Evolutionary conservation across 2,329 filamentous ascomycete species (phyloP).

Genomic region (Fusarium dimerum): DNA sequence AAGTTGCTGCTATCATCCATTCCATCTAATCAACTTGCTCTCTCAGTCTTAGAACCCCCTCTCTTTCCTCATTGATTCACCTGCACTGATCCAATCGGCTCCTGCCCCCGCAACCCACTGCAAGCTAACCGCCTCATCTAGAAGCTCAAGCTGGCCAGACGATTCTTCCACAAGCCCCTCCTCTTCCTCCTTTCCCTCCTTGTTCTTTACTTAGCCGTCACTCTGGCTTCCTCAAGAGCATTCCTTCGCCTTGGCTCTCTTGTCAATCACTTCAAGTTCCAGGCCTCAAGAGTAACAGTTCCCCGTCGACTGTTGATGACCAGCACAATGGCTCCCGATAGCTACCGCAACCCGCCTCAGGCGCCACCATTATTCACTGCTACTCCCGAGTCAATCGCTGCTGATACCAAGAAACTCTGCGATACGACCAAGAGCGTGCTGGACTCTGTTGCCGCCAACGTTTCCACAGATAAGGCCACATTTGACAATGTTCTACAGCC

Average conservation of each 20-base stretch:
- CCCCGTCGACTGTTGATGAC: slow-evolving; percentile 44
- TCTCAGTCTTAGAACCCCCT: no score
- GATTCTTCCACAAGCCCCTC: slow-evolving; percentile 29
- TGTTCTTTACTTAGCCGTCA: slow-evolving; percentile 61
- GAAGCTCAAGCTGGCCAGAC: slow-evolving; percentile 32
- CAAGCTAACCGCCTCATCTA: slow-evolving; percentile 8
- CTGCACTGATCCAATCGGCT: slow-evolving; percentile 20
- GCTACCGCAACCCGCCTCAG: slow-evolving; percentile 75
- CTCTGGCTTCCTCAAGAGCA: slow-evolving; percentile 66
- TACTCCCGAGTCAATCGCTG: slow-evolving; percentile 67
- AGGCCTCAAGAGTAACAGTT: slow-evolving; percentile 31
- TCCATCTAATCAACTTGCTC: no score
- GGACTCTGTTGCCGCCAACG: slow-evolving; percentile 67
- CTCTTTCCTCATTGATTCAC: no score
- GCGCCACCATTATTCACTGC: slow-evolving; percentile 76
- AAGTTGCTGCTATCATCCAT: no score
- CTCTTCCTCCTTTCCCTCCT: slow-evolving; percentile 49
- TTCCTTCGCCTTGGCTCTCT: slow-evolving; percentile 59
- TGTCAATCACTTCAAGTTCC: slow-evolving; percentile 54
- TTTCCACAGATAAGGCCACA: slow-evolving; percentile 53
- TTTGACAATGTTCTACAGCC: slow-evolving; percentile 62
- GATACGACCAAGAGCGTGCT: slow-evolving; percentile 62
- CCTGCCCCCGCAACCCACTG: slow-evolving; percentile 6
- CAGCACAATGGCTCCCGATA: slow-evolving; percentile 63
- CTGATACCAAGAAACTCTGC: slow-evolving; percentile 67